Percentiles rank a stretch among this genome's conserved stretches.
Conservation (phyloP, 805 yeast species). For the Lachancea lanzarotensis region DNA sequence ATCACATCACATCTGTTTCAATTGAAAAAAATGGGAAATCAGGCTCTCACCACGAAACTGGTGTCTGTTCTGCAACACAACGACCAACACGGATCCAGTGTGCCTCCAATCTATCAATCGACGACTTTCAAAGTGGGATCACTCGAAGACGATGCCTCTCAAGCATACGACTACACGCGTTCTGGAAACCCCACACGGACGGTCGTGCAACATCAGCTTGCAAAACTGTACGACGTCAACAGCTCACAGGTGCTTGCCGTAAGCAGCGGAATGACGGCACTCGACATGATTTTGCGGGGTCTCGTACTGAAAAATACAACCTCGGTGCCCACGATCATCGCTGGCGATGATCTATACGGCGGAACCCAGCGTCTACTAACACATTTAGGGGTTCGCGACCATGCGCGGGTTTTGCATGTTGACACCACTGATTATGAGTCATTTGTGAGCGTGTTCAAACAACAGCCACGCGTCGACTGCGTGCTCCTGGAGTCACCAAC, state of each 20-base stretch:
- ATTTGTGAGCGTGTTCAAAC: slow-evolving; percentile 49
- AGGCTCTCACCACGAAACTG: slow-evolving; percentile 10
- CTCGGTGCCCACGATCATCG: slow-evolving; percentile 65
- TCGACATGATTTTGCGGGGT: slow-evolving; percentile 75
- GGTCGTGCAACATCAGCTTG: slow-evolving; percentile 67
- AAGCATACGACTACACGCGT: slow-evolving; percentile 75
- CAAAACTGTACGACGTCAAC: slow-evolving; percentile 56
- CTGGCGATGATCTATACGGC: slow-evolving; percentile 93
- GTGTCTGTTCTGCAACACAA: slow-evolving; percentile 27
- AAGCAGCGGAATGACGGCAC: slow-evolving; percentile 87
- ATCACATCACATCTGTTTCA: background rate
- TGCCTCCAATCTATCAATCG: slow-evolving; percentile 84
- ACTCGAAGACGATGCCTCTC: slow-evolving; percentile 52
- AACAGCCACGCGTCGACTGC: slow-evolving; percentile 57
- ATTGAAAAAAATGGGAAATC: background rate
- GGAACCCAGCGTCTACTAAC: slow-evolving; percentile 85
- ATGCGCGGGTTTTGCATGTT: slow-evolving; percentile 61
- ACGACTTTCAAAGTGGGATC: slow-evolving; percentile 81
- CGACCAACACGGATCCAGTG: slow-evolving; percentile 74
- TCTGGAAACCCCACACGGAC: slow-evolving; percentile 94
- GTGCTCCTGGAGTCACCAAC: slow-evolving; percentile 76
- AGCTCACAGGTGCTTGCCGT: slow-evolving; percentile 77
- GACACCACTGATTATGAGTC: slow-evolving; percentile 72
- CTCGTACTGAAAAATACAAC: slow-evolving; percentile 31
- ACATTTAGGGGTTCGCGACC: slow-evolving; percentile 56